phyloP scores from a whole-genome alignment of 2,329 filamentous ascomycete genomes.

The Chalara sp. region DNA sequence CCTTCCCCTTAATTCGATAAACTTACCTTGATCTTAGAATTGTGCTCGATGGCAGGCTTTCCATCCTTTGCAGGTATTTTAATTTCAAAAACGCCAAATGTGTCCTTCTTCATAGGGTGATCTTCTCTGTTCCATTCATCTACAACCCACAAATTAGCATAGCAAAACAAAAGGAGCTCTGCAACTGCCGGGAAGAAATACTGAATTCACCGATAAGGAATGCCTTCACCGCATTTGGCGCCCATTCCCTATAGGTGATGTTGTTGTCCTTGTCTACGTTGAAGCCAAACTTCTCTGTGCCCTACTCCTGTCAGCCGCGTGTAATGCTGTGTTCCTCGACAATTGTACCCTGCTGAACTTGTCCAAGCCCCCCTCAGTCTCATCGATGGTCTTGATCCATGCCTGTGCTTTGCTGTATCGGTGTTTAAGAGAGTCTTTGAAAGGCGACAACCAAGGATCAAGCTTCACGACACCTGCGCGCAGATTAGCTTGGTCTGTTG shows the following conservation, averaged over 20 bases:
- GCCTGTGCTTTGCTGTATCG: slow-evolving; percentile 74
- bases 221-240: slow-evolving; percentile 78
- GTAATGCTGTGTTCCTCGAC: not conserved
- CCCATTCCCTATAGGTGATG: slow-evolving; percentile 93
- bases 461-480: slow-evolving; percentile 71
- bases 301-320: slow-evolving; percentile 42
- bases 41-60: slow-evolving; percentile 75
- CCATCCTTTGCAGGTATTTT: slow-evolving; percentile 67
- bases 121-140: slow-evolving; percentile 81
- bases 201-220: slow-evolving; percentile 93
- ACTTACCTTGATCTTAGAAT: slow-evolving; percentile 87
- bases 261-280: slow-evolving; percentile 76
- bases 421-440: slow-evolving; percentile 67
- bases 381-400: slow-evolving; percentile 80
- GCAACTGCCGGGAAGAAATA: slow-evolving; percentile 30
- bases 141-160: slow-evolving; percentile 29
- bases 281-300: slow-evolving; percentile 80
- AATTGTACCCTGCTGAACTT: slow-evolving; percentile 79
- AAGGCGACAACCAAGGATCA: slow-evolving; percentile 86
- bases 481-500: too few species aligned
- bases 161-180: too few species aligned
- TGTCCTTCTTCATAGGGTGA: slow-evolving; percentile 80
- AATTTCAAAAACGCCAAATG: slow-evolving; percentile 83
- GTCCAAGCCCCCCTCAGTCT: slow-evolving; percentile 80
- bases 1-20: not conserved